Evolutionary conservation across 495 filamentous ascomycete species (phyloP).

Genomic region (Aspergillus baeticus): DNA sequence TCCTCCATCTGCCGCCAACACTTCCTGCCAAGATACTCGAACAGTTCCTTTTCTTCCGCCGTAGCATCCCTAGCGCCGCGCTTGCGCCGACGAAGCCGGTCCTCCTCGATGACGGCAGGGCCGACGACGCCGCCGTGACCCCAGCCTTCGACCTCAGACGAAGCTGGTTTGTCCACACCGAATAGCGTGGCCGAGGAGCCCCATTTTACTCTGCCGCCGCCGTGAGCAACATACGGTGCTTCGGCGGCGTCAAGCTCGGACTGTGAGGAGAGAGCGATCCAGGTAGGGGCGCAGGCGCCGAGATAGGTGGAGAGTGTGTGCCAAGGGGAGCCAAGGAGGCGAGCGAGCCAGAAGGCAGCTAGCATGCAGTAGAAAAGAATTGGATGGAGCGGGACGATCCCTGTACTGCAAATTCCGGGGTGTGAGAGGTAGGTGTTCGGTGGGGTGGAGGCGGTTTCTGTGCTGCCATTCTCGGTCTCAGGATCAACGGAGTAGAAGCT

Average conservation of each 20-base stretch:
- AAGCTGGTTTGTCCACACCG: slow-evolving; percentile 59
- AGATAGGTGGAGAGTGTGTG: slow-evolving; percentile 72
- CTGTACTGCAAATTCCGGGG: slow-evolving; percentile 81
- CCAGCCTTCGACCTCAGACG: slow-evolving; percentile 84
- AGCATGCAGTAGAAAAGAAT: slow-evolving; percentile 65
- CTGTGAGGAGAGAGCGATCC: slow-evolving; percentile 73
- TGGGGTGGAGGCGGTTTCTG: background rate
- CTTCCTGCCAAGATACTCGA: slow-evolving; percentile 69
- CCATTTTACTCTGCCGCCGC: slow-evolving; percentile 76
- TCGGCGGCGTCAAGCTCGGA: slow-evolving; percentile 62
- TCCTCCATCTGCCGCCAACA: slow-evolving; percentile 86
- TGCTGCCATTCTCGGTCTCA: slow-evolving; percentile 1
- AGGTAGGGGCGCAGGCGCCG: slow-evolving; percentile 74
- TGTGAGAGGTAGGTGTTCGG: slow-evolving; percentile 77
- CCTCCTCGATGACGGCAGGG: slow-evolving; percentile 38
- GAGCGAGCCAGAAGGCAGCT: slow-evolving; percentile 64
- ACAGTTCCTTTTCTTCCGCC: slow-evolving; percentile 61
- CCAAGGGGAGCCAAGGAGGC: slow-evolving; percentile 85
- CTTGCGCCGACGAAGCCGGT: slow-evolving; percentile 52
- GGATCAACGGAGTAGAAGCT: slow-evolving; percentile 46
- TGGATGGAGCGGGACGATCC: slow-evolving; percentile 68
- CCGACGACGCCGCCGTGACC: slow-evolving; percentile 72
- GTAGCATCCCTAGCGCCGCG: slow-evolving; percentile 58
- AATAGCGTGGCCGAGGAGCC: slow-evolving; percentile 62
- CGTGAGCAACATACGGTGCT: slow-evolving; percentile 34